Percentiles rank a stretch among this genome's conserved stretches.
Evolutionary conservation across 225 moss, liverwort and hornwort genomes (phyloP).

Genomic region (Neckera pumila): DNA sequence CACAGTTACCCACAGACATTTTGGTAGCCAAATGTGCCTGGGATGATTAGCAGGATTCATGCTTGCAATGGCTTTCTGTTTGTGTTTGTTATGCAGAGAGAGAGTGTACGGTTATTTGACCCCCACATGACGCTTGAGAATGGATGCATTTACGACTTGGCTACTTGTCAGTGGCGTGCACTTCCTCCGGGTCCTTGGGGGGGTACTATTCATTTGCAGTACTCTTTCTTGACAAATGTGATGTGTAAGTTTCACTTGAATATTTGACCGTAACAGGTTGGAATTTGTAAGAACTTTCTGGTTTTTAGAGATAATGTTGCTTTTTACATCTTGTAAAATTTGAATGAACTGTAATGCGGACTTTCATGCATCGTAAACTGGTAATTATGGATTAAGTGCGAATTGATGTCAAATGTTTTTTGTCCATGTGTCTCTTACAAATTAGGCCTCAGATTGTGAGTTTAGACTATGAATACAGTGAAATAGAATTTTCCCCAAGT

Average conservation of each 20-base stretch:
- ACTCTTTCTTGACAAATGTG: too few relatives aligned
- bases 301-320: not conserved
- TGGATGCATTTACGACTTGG: not conserved
- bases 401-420: too few relatives aligned
- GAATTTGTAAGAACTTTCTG: not conserved
- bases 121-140: fast-evolving
- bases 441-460: not conserved
- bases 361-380: not conserved
- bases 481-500: not conserved
- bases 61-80: not conserved
- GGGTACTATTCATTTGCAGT: too few relatives aligned
- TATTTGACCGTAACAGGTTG: not conserved
- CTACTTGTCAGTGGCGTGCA: not conserved
- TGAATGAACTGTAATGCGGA: too few relatives aligned
- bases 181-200: not conserved
- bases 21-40: not conserved
- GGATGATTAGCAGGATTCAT: fast-evolving
- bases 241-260: not conserved
- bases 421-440: too few relatives aligned
- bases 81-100: not conserved
- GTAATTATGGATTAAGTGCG: not conserved
- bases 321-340: not conserved
- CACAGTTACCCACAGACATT: fast-evolving
- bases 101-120: not conserved
- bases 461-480: not conserved